Evolutionary conservation across 2,329 filamentous ascomycete species (phyloP).

Genomic region (Alternaria rosae): DNA sequence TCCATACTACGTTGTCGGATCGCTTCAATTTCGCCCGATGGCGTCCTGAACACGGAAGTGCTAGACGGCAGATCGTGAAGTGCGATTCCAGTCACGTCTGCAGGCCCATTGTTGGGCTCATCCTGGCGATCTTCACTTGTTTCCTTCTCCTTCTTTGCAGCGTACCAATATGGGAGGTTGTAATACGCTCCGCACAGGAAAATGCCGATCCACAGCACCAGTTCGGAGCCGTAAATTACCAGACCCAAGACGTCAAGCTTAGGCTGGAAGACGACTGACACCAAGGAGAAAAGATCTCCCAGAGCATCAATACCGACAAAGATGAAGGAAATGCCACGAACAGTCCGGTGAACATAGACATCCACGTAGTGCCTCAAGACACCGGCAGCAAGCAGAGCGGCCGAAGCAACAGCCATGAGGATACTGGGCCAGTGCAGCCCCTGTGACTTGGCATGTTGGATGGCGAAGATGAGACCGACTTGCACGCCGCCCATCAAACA

Average conservation of each 20-base stretch:
- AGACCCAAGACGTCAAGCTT: conserved; percentile 67
- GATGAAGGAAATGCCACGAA: conserved; percentile 74
- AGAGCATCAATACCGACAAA: conserved; percentile 75
- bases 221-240: conserved; percentile 71
- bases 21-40: conserved; percentile 51
- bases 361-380: conserved; percentile 75
- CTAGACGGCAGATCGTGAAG: conserved; percentile 64
- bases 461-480: conserved; percentile 64
- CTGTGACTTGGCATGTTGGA: conserved; percentile 55
- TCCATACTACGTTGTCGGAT: conserved; percentile 28
- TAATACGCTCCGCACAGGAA: conserved; percentile 71
- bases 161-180: conserved; percentile 67
- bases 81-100: conserved; percentile 38
- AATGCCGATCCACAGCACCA: conserved; percentile 71
- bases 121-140: conserved; percentile 3
- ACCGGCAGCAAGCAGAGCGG: conserved; percentile 68
- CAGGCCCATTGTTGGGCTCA: neutral
- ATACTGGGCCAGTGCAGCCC: conserved; percentile 67
- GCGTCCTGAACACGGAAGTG: conserved; percentile 69
- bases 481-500: conserved; percentile 67
- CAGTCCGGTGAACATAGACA: conserved; percentile 70
- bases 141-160: conserved; percentile 42
- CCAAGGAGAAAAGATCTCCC: conserved; percentile 71
- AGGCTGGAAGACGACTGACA: conserved; percentile 69
- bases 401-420: conserved; percentile 72